Percentiles rank a stretch among this genome's conserved stretches.
phyloP scores from a whole-genome alignment of 805 yeast species.

The Yarrowia alimentaria region DNA sequence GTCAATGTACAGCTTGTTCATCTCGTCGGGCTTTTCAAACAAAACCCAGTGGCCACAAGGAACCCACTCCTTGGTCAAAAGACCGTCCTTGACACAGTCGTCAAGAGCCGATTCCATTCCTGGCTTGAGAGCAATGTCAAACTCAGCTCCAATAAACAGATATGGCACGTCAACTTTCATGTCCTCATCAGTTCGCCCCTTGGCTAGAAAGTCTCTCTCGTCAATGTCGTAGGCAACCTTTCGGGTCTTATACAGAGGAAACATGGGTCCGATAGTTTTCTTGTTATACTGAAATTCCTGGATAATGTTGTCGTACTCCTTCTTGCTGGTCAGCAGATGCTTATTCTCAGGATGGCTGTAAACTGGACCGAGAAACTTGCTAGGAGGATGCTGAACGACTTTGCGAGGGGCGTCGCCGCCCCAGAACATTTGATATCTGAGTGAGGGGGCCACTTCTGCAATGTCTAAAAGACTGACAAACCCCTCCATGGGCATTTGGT shows the following conservation, averaged over 20 bases:
- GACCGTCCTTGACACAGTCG: slow-evolving; percentile 1
- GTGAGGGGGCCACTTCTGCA: slow-evolving; percentile 8
- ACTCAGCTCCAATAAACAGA: slow-evolving; percentile 9
- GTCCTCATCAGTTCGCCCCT: slow-evolving; percentile 1
- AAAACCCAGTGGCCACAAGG: slow-evolving; percentile 16
- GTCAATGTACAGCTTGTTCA: slow-evolving; percentile 4
- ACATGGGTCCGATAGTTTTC: slow-evolving; percentile 1
- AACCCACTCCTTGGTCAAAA: not conserved
- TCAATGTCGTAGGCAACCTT: slow-evolving; percentile 6
- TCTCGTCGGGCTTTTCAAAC: slow-evolving; percentile 17
- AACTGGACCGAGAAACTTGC: not conserved
- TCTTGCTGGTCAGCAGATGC: not conserved
- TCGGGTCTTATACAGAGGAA: slow-evolving; percentile 8
- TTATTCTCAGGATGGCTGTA: not conserved
- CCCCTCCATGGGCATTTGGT: slow-evolving; percentile 13
- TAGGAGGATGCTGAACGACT: not conserved
- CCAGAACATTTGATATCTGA: slow-evolving; percentile 12
- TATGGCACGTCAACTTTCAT: slow-evolving; percentile 12
- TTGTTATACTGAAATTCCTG: slow-evolving; percentile 5
- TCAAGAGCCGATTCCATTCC: slow-evolving; percentile 8
- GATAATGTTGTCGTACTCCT: not conserved
- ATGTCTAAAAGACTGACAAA: slow-evolving; percentile 2
- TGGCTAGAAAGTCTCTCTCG: not conserved
- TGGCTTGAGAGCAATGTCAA: slow-evolving; percentile 14
- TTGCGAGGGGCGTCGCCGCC: slow-evolving; percentile 20